Base-by-base conservation (phyloP, 306 rosid species). In the Cicer arietinum region DNA sequence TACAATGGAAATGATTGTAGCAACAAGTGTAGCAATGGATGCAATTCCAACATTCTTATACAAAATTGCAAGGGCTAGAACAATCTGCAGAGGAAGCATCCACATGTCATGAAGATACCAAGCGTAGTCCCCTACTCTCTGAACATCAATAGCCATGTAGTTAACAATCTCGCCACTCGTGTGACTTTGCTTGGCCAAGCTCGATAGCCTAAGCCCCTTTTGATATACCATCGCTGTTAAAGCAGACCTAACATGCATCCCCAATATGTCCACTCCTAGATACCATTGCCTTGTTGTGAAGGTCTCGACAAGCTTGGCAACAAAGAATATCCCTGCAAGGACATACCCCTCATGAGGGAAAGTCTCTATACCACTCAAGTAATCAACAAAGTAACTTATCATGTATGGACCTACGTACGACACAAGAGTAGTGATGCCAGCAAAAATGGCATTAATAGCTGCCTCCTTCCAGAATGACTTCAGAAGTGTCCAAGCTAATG, bases 31-130 rank as follows among this genome's bases (percentile, higher is more conserved):
- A 0, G 99, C 98, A 61, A 95, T 56, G 52, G 94, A 88, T 76
- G 99, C 98, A 80, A 92, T 92, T 46, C 99, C 99, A 42, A 95
- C 97, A 65, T 89, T 95, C 96, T 95, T 95, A 85, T 95, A 95
- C 81, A 95, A 83, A 84, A 95, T 95, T 17, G 90, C 93, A 17
- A 95, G 96, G 76, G 99, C 99, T 25, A 95, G 90, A 77, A 90
- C 83, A 77, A 95, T 95, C 81, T 95, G 99, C 83, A 95, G 50
- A 43, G 98, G 99, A 78, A 95, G 98, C 97, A 95, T 92, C 99
- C 99, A 95, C 83, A 91, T 84, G 81, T 95, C 99, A 79, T 95
- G 98, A 69, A 95, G 92, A 79, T 92, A 95, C 99, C 99, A 95
- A 17, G 99, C 86, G 74, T 88, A 95, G 85, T 95, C 99, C 76